Conservation (phyloP, 2,329 filamentous ascomycete genomes). For the Nigrograna mackinnonii region DNA sequence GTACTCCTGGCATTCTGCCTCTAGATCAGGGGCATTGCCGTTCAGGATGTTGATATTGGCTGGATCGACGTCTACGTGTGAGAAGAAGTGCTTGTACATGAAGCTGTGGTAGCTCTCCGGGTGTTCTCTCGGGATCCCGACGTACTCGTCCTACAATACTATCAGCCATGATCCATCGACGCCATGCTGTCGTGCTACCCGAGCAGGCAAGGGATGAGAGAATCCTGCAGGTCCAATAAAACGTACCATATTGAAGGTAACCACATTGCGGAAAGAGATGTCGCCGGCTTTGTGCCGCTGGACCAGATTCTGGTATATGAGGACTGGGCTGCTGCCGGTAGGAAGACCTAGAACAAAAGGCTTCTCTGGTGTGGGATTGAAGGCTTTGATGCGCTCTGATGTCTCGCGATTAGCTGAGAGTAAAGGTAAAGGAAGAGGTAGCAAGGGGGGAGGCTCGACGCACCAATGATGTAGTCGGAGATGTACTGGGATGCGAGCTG, state of each 20-base stretch:
- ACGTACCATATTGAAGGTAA: slow-evolving; percentile 87
- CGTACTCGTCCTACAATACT: slow-evolving; percentile 73
- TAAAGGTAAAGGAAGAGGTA: slow-evolving; percentile 7
- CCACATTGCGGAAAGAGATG: slow-evolving; percentile 84
- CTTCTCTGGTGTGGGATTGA: slow-evolving; percentile 70
- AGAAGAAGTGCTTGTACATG: slow-evolving; percentile 94
- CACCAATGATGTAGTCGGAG: slow-evolving; percentile 78
- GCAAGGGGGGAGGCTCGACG: slow-evolving; percentile 21
- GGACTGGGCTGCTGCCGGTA: slow-evolving; percentile 79
- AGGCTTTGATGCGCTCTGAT: slow-evolving; percentile 76
- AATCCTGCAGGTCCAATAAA: slow-evolving; percentile 11
- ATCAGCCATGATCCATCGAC: slow-evolving; percentile 20
- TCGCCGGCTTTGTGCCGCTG: slow-evolving; percentile 70
- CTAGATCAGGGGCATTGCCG: slow-evolving; percentile 76
- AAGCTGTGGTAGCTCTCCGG: slow-evolving; percentile 88
- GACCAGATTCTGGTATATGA: slow-evolving; percentile 78
- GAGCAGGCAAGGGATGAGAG: slow-evolving; percentile 16
- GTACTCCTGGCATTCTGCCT: slow-evolving; percentile 77
- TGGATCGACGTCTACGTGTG: slow-evolving; percentile 78
- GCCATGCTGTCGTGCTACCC: slow-evolving; percentile 20
- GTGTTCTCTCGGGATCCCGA: slow-evolving; percentile 80
- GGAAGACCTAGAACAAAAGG: slow-evolving; percentile 84
- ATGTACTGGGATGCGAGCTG: slow-evolving; percentile 73
- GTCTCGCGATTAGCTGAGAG: slow-evolving; percentile 25
- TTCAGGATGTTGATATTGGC: slow-evolving; percentile 84